Base-by-base conservation (phyloP, 1,139 yeast genomes). In the Pneumocystis canis region DNA sequence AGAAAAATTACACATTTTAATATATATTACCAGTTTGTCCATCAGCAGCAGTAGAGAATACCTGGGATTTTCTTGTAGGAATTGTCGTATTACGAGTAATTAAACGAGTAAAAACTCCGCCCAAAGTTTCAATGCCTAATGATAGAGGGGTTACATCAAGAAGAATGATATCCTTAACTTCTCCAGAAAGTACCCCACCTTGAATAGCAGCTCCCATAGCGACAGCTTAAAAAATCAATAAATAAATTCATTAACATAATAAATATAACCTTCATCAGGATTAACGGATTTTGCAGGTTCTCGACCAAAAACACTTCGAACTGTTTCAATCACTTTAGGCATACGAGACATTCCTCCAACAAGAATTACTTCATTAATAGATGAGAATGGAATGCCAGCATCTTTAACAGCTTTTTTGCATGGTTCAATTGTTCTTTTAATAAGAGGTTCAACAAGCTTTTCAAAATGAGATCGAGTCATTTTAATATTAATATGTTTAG, bases 311-410 rank as follows among this genome's bases (percentile, higher is more conserved):
- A 92, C 81, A 69, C 82, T 77, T 81, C 89, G 90, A 76, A 92
- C 98, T 72, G 97, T 90, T 76, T 89, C 97, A 69, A 89, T 81
- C 75, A 92, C 97, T 85, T 92, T 94, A 79, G 99, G 99, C 98
- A 92, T 92, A 82, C 99, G 89, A 68, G 97, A 87, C 98, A 90
- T 92, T 85, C 99, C 99, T 83, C 99, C 99, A 71, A 92, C 99
- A 70, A 92, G 82, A 74, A 92, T 86, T 71, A 92, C 97, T 79
- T 92, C 98, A 71, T 95, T 85, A 72, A 92, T 80, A 72, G 87
- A 94, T 67, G 94, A 85, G 65, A 96, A 83, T 69, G 85, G 72
- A 75, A 92, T 80, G 70, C 84, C 84, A 70, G 98, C 97, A 78
- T 94, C 98, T 82, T 90, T 92, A 76, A 92, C 80, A 67, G 98